Base-by-base conservation (phyloP, 2,329 filamentous ascomycete genomes). In the Colletotrichum camelliae region DNA sequence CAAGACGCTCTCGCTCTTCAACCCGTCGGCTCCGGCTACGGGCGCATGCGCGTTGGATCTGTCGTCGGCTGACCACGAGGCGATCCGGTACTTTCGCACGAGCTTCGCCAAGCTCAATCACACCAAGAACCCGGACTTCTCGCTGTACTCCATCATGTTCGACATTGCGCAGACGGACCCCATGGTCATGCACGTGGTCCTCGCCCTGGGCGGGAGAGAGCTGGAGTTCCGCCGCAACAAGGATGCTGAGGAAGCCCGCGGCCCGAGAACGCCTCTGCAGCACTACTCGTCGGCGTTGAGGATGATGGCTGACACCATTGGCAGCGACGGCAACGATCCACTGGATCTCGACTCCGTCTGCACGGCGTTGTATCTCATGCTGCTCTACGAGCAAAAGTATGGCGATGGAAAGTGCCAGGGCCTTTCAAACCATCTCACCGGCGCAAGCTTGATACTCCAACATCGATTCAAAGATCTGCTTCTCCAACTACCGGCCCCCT, bases 331-430 rank as follows among this genome's bases (percentile, higher is more conserved):
- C 13, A 71, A 75, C 16, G 67, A 65, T 2, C 74, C 79, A 6
- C 72, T 80, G 6, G 81, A 84, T 33, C 77, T 84, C 4, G 82
- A 84, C 64, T 77, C 79, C 1, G 80, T 84, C 29, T 79, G 80
- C 16, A 81, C 83, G 2, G 79, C 81, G 1, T 67, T 84, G 8
- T 85, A 83, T 76, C 75, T 85, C 12, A 84, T 85, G 82, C 79
- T 85, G 2, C 58, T 83, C 4, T 85, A 85, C 43, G 84, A 85
- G 77, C 83, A 85, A 70, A 83, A 84, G 39, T 84, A 82, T 43
- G 83, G 83, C n/a, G 84, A 85, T 18, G 79, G 80, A 1, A 77
- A 74, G 13, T 82, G 83, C 24, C 79, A 77, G 9, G 82, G 83
- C 2, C 76, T 82, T 39, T 70, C 79, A 3, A 82, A 83, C 24